Base-by-base conservation (phyloP, 2,329 filamentous ascomycete genomes). In the Colletotrichum sp. region DNA sequence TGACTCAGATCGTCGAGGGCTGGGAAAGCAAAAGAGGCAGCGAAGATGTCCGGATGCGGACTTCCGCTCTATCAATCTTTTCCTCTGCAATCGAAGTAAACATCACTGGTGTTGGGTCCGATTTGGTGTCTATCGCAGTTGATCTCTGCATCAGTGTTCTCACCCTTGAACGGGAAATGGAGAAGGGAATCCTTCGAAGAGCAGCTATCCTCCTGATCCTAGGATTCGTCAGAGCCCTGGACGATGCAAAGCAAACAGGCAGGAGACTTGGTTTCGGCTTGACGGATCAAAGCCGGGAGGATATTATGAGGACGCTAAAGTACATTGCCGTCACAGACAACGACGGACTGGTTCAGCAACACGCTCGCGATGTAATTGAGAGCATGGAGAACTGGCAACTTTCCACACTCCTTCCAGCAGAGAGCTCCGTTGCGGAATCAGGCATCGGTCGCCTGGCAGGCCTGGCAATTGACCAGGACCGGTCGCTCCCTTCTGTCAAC, bases 11-110 rank as follows among this genome's bases (percentile, higher is more conserved):
- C 21, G 77, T 78, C 16, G 77, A 78, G 43, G 77, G 77, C 9
- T 77, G 76, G 76, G 77, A 78, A 32, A 77, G 77, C 66, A 77
- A 72, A 43, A 65, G 78, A 61, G 77, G 77, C 26, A 78, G 71
- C 48, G 76, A 78, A 32, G 78, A 78, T 80, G 86, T 95, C 15
- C 89, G 94, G 6, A 90, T 96, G 78, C 91, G 94, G 1, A 86
- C 93, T 16, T 95, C 93, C 26, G 92, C 93, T 6, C 82, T 96
- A 8, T 93, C 93, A 6, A 89, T 95, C 63, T 86, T 95, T 59
- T 90, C 90, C 1, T 84, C 85, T 2, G 87, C 88, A 0, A 82
- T 95, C 30, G 93, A 95, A 81, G 90, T 88, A 2, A 93, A 92
- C 78, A 84, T 93, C 6, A 83, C 85, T 2, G 92, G 91, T 0